Evolutionary conservation across 2,329 filamentous ascomycete species (phyloP).

Genomic region (Colletotrichum lentis): DNA sequence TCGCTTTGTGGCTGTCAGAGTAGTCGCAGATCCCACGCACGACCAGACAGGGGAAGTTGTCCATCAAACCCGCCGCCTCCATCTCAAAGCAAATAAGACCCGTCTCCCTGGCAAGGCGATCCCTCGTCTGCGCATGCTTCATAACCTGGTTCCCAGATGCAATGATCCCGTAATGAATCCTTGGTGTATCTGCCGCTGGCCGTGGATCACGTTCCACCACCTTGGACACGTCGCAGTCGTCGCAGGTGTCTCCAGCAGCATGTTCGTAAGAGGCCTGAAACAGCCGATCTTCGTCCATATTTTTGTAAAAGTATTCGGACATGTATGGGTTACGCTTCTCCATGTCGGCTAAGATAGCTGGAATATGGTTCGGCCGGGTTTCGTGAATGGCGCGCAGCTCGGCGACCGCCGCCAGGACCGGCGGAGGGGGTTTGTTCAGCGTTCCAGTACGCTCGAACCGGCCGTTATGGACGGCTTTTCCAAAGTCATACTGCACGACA

Average conservation of each 20-base stretch:
- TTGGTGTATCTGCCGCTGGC: not conserved
- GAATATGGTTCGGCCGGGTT: not conserved
- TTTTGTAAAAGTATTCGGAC: not conserved
- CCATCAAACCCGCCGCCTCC: constrained; percentile 40
- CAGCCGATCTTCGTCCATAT: not conserved
- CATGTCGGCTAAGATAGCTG: not conserved
- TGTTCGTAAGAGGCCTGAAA: not conserved
- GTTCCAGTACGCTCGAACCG: not conserved
- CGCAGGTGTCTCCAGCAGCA: not conserved
- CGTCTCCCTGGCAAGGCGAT: constrained; percentile 11
- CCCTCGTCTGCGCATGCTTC: constrained; percentile 34
- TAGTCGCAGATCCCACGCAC: constrained; percentile 47
- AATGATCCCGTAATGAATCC: constrained; percentile 42
- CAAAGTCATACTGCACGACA: constrained; percentile 42
- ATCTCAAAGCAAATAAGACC: constrained; percentile 40
- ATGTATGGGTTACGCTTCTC: not conserved
- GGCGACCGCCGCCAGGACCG: not conserved
- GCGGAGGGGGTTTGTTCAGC: not conserved
- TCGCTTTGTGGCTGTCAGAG: constrained; percentile 44
- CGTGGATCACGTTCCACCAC: rapidly evolving
- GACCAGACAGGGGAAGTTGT: constrained; percentile 40
- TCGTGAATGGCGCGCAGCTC: not conserved
- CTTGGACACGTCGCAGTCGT: not conserved
- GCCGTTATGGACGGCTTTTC: constrained; percentile 20
- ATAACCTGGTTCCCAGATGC: constrained; percentile 41